phyloP scores from a whole-genome alignment of 108 stramenopile genomes.

The Cyclostephanos tholiformis region DNA sequence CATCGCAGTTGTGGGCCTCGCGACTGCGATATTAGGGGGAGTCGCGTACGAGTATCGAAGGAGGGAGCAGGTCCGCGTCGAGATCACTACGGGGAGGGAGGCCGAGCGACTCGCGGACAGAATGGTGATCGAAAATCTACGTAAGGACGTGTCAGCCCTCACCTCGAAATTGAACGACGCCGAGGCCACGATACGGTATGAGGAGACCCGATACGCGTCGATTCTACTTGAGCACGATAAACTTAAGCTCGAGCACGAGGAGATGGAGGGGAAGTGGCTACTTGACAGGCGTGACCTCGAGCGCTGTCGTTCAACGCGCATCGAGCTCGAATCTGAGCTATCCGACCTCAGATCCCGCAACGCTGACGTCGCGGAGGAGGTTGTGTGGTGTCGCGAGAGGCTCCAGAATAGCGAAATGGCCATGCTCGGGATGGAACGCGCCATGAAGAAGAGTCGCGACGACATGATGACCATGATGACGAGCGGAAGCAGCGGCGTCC shows the following conservation, averaged over 20 bases:
- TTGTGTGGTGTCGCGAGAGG: constrained; percentile 46
- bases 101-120: constrained; percentile 32
- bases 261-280: constrained; percentile 28
- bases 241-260: constrained; percentile 28
- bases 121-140: constrained; percentile 9
- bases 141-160: constrained; percentile 12
- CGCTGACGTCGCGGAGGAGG: constrained; percentile 30
- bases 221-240: constrained; percentile 17
- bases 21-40: constrained; percentile 15
- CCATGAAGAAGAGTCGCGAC: constrained; percentile 29
- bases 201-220: constrained; percentile 32
- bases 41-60: constrained; percentile 23
- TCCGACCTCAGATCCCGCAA: constrained; percentile 19
- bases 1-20: neutral
- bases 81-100: constrained; percentile 39
- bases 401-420: constrained; percentile 34
- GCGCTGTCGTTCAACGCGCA: constrained; percentile 18
- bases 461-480: neutral
- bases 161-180: constrained; percentile 32
- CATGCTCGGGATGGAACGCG: constrained; percentile 46
- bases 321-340: constrained; percentile 19
- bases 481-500: neutral
- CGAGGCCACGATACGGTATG: constrained; percentile 47
- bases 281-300: constrained; percentile 37
- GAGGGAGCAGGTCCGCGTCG: constrained; percentile 28